phyloP scores from a whole-genome alignment of 345 rosid species.

The Sisymbrium altissimum region DNA sequence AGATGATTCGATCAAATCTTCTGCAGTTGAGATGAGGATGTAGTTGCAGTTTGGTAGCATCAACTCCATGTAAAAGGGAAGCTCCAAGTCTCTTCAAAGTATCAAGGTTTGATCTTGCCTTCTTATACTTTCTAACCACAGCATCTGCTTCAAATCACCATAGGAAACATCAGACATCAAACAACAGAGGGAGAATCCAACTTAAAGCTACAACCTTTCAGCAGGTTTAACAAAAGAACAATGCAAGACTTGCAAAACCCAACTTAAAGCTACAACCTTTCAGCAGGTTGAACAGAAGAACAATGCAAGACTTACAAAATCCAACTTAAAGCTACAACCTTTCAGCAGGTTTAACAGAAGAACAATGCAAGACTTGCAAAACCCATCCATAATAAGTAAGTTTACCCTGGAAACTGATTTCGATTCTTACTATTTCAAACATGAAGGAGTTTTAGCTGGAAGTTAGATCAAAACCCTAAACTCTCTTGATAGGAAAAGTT shows the following conservation, averaged over 20 bases:
- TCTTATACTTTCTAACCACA: conserved; percentile 39
- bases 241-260: background rate
- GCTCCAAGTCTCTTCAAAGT: conserved; percentile 43
- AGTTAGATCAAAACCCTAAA: conserved; percentile 9
- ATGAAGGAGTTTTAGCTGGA: background rate
- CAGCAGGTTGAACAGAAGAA: background rate
- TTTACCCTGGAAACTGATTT: background rate
- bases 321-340: conserved; percentile 7
- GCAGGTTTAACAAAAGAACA: background rate
- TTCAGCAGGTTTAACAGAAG: background rate
- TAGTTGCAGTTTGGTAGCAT: conserved; percentile 45
- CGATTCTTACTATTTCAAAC: background rate
- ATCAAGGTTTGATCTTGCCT: conserved; percentile 43
- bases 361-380: background rate
- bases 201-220: conserved; percentile 6
- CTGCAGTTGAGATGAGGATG: conserved; percentile 33
- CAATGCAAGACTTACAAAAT: background rate
- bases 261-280: conserved; percentile 13
- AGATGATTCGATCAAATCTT: conserved; percentile 50
- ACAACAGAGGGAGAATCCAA: background rate
- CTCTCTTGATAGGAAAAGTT: background rate
- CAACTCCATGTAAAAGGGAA: conserved; percentile 43
- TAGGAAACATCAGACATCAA: background rate
- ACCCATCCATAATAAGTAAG: background rate
- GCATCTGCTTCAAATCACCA: conserved; percentile 33